Evolutionary conservation across 768 basidiomycete genomes (phyloP).

Genomic region (Solioccasus polychromus): DNA sequence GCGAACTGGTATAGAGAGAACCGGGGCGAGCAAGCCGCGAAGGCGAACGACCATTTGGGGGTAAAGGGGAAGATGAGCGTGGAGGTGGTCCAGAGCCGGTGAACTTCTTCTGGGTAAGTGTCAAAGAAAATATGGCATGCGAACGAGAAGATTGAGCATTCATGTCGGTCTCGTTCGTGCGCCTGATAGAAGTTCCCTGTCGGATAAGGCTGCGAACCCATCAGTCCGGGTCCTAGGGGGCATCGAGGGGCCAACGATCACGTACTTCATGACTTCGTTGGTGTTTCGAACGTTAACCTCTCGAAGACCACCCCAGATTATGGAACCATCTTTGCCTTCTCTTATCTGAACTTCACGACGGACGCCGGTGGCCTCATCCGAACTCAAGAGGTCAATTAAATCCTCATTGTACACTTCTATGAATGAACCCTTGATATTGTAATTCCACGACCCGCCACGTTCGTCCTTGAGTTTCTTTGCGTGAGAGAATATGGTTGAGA

Average conservation of each 20-base stretch:
- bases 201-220: slow-evolving; percentile 67
- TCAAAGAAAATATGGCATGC: slow-evolving; percentile 98
- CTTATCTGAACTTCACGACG: slow-evolving; percentile 91
- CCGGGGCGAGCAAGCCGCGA: slow-evolving; percentile 83
- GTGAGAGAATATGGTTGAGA: slow-evolving; percentile 80
- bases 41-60: slow-evolving; percentile 67
- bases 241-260: slow-evolving; percentile 20
- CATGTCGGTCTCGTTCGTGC: slow-evolving; percentile 98
- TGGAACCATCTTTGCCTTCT: slow-evolving; percentile 95
- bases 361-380: slow-evolving; percentile 62
- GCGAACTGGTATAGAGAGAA: slow-evolving; percentile 56
- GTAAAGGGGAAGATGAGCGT: slow-evolving; percentile 75
- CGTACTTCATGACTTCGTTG: slow-evolving; percentile 90
- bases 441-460: slow-evolving; percentile 74
- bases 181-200: slow-evolving; percentile 84
- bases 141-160: slow-evolving; percentile 97
- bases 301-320: slow-evolving; percentile 94
- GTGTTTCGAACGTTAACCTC: slow-evolving; percentile 86
- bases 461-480: slow-evolving; percentile 77
- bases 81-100: slow-evolving; percentile 67
- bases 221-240: slow-evolving; percentile 19
- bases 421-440: slow-evolving; percentile 83
- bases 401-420: slow-evolving; percentile 99
- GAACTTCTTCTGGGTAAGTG: slow-evolving; percentile 87
- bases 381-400: slow-evolving; percentile 87